A percentile compares a stretch with the other conserved stretches of the same genome.
Evolutionary conservation across 2,329 filamentous ascomycete species (phyloP).

Genomic region (Clonostachys chloroleuca): DNA sequence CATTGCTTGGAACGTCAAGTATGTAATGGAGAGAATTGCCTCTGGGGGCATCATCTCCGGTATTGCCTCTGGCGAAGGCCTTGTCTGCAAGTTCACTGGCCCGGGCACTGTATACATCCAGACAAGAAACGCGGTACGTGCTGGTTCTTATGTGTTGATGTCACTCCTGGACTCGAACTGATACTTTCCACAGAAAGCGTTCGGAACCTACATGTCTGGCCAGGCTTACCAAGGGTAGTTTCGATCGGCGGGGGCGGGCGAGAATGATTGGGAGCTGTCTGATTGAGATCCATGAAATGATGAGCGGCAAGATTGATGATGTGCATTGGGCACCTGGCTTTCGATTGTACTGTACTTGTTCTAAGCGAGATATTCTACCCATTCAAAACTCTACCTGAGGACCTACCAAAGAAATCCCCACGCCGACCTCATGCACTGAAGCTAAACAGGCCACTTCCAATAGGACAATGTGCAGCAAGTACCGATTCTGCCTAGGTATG

Average conservation of each 20-base stretch:
- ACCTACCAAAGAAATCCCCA: too few species aligned
- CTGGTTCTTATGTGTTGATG: not conserved
- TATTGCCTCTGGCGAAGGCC: conserved; percentile 74
- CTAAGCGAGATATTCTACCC: too few species aligned
- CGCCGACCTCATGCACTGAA: too few species aligned
- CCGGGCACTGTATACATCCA: conserved; percentile 91
- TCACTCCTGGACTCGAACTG: not conserved
- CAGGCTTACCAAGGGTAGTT: conserved; percentile 28
- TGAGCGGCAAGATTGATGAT: too few species aligned
- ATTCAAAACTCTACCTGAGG: too few species aligned
- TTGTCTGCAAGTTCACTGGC: conserved; percentile 91
- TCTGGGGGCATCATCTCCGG: conserved; percentile 93
- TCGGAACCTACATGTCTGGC: conserved; percentile 46
- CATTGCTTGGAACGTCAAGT: conserved; percentile 96
- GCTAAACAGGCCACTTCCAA: too few species aligned
- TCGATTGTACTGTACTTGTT: too few species aligned
- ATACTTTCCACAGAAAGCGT: conserved; percentile 36
- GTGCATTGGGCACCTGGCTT: too few species aligned
- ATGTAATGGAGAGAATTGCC: conserved; percentile 82
- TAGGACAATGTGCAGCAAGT: too few species aligned
- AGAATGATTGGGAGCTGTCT: not conserved
- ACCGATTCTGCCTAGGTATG: too few species aligned
- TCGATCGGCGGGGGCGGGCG: not conserved
- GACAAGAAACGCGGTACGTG: conserved; percentile 74
- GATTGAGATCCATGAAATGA: too few species aligned